Conservation (phyloP, 2,329 filamentous ascomycete genomes). For the Phialophora expanda region DNA sequence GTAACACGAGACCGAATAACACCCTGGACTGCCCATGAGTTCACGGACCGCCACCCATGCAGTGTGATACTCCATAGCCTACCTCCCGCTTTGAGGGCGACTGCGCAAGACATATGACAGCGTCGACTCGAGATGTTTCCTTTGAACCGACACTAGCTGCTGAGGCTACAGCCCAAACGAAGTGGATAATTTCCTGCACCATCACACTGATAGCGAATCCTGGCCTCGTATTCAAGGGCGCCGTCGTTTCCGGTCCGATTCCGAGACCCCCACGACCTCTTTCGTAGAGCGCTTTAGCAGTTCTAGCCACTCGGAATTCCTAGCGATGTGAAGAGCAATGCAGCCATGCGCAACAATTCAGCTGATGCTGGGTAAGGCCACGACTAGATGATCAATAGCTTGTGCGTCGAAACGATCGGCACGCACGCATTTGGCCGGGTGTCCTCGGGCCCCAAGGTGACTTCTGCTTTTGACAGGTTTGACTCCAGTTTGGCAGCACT, state of each 20-base stretch:
- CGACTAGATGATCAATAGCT: background rate
- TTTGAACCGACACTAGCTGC: background rate
- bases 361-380: background rate
- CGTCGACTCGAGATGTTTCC: background rate
- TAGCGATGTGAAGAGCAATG: background rate
- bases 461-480: background rate
- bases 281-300: background rate
- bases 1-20: slow-evolving; percentile 11
- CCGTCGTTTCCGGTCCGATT: background rate
- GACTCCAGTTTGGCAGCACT: background rate
- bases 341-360: slow-evolving; percentile 1
- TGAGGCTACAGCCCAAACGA: background rate
- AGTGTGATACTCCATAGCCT: background rate
- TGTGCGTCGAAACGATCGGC: background rate
- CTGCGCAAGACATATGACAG: slow-evolving; percentile 8
- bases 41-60: background rate
- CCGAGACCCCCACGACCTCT: background rate
- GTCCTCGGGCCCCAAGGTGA: background rate
- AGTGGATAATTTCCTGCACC: background rate
- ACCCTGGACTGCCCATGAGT: background rate
- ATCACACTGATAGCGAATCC: background rate
- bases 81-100: background rate
- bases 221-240: background rate
- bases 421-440: background rate
- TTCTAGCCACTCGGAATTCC: background rate